phyloP scores from a whole-genome alignment of 2,329 filamentous ascomycete species.

The Xenoacremonium recifei region DNA sequence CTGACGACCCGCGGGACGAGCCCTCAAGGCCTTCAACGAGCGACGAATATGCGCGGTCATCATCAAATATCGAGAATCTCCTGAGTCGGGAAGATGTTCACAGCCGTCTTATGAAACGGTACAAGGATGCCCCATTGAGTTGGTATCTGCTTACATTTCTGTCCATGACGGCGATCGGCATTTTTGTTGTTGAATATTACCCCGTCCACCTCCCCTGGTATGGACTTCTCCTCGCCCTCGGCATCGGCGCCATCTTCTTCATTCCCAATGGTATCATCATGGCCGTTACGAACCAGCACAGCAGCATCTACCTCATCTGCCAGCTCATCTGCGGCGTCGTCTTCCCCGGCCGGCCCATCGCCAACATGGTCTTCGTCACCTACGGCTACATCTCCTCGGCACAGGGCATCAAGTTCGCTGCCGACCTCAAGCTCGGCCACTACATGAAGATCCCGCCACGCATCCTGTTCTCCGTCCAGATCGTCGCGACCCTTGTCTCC shows the following conservation, averaged over 20 bases:
- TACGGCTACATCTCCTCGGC: slow-evolving; percentile 89
- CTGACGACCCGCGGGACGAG: slow-evolving; percentile 23
- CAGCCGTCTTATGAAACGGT: slow-evolving; percentile 78
- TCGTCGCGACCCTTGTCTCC: slow-evolving; percentile 72
- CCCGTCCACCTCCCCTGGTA: slow-evolving; percentile 86
- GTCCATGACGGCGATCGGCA: slow-evolving; percentile 74
- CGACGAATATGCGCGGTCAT: slow-evolving; percentile 28
- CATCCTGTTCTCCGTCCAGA: slow-evolving; percentile 76
- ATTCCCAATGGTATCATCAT: slow-evolving; percentile 91
- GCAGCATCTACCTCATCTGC: slow-evolving; percentile 81
- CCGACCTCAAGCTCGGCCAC: slow-evolving; percentile 82
- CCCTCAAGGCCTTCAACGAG: slow-evolving; percentile 15
- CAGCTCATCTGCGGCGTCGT: slow-evolving; percentile 79
- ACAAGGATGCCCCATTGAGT: slow-evolving; percentile 75
- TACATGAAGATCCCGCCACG: slow-evolving; percentile 85
- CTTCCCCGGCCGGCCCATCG: slow-evolving; percentile 82
- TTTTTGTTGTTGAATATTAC: slow-evolving; percentile 84
- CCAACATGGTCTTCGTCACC: slow-evolving; percentile 91
- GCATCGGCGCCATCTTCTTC: slow-evolving; percentile 77
- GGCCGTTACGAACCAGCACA: slow-evolving; percentile 89
- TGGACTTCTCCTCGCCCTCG: slow-evolving; percentile 74
- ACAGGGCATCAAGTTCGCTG: slow-evolving; percentile 85
- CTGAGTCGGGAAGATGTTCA: slow-evolving; percentile 78
- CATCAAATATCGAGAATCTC: slow-evolving; percentile 49
- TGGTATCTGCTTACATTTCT: slow-evolving; percentile 80